Conservation (phyloP, 2,329 filamentous ascomycete species). For the Arthrinium puccinioides region DNA sequence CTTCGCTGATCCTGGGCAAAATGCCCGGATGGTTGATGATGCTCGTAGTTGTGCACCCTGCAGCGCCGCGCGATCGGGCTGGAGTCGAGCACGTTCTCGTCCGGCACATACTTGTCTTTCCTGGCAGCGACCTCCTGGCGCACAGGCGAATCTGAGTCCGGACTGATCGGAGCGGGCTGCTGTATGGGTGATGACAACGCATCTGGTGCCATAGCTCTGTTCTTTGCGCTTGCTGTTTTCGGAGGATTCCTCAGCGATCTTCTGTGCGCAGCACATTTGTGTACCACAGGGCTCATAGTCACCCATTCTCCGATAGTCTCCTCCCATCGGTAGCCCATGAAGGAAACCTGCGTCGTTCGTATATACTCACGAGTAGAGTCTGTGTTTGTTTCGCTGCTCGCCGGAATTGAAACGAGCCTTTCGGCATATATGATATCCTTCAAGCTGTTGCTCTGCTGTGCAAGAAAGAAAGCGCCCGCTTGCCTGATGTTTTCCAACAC, state of each 20-base stretch:
- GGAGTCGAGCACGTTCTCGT: no score
- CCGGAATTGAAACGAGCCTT: constrained; percentile 19
- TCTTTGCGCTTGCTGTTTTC: no score
- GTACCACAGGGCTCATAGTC: constrained; percentile 33
- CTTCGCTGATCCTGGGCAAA: no score
- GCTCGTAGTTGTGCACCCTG: no score
- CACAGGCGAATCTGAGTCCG: no score
- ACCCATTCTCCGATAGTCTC: constrained; percentile 52
- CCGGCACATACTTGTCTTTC: no score
- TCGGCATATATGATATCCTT: constrained; percentile 48
- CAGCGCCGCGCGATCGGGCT: no score
- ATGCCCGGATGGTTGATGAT: no score
- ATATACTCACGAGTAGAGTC: constrained; percentile 18
- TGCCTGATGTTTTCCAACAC: constrained; percentile 30
- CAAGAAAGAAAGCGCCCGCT: constrained; percentile 43
- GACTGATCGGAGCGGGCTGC: no score
- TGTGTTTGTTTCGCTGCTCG: constrained; percentile 1
- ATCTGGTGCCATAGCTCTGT: no score
- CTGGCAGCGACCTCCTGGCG: no score
- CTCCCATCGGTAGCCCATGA: constrained; percentile 39
- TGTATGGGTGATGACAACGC: no score
- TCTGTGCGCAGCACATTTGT: constrained; percentile 11
- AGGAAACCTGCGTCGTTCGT: neutral
- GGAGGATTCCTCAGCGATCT: constrained; percentile 10
- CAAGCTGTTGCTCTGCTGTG: constrained; percentile 44